Conservation (phyloP, 2,329 filamentous ascomycete genomes). For the Penicillium sp. region DNA sequence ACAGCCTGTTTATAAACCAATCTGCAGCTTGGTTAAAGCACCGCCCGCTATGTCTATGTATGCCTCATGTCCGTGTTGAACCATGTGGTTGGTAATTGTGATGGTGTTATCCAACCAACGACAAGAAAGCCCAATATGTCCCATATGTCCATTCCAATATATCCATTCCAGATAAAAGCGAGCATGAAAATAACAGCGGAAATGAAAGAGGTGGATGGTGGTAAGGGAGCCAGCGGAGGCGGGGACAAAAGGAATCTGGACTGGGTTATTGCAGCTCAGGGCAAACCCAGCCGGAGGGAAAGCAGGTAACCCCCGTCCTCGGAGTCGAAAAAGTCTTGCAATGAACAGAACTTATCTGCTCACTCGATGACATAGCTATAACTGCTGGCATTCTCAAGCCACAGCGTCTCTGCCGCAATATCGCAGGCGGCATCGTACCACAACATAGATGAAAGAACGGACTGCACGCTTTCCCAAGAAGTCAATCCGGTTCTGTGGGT, state of each 20-base stretch:
- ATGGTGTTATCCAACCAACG: background rate
- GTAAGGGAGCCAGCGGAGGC: background rate
- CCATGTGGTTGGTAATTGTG: background rate
- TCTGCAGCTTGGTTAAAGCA: background rate
- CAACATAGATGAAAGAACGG: slow-evolving; percentile 27
- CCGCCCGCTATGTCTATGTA: background rate
- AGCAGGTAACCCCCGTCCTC: background rate
- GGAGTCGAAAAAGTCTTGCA: background rate
- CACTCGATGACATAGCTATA: background rate
- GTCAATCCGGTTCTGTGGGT: slow-evolving; percentile 20
- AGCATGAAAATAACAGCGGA: background rate
- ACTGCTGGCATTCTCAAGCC: slow-evolving; percentile 21
- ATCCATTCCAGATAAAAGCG: background rate
- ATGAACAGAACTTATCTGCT: background rate
- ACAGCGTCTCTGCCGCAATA: slow-evolving; percentile 29
- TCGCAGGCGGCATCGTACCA: slow-evolving; percentile 41
- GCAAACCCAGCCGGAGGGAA: background rate
- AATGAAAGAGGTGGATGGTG: background rate
- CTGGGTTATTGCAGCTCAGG: background rate
- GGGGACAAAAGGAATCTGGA: background rate
- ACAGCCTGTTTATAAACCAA: too few species aligned
- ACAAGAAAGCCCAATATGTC: background rate
- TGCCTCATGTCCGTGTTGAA: background rate
- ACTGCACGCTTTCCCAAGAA: slow-evolving; percentile 30
- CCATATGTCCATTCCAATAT: background rate